Conservation (phyloP, 2,329 filamentous ascomycete genomes). For the Fusarium graminum region DNA sequence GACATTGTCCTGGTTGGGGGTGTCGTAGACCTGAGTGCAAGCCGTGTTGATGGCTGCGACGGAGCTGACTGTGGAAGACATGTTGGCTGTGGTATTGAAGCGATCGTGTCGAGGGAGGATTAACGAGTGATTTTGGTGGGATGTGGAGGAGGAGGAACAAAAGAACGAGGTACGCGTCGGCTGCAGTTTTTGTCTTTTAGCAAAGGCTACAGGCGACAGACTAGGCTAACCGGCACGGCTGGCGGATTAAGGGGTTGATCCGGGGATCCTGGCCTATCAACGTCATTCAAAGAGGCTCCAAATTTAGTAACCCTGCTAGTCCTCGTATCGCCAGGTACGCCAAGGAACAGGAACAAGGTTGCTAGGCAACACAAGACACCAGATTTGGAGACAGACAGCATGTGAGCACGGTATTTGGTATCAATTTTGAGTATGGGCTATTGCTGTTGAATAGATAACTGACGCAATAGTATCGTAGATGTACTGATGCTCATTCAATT, state of each 20-base stretch:
- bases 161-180: conserved; percentile 6
- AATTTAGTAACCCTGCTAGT: conserved; percentile 33
- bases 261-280: conserved; percentile 28
- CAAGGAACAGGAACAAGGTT: conserved; percentile 25
- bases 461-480: no score
- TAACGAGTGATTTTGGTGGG: conserved; percentile 1
- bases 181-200: conserved; percentile 27
- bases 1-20: conserved; percentile 59
- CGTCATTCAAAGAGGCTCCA: conserved; percentile 9
- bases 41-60: conserved; percentile 26
- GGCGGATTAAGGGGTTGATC: conserved; percentile 39
- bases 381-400: background rate
- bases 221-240: conserved; percentile 19
- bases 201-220: background rate
- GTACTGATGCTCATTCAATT: no score
- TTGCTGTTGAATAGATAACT: no score
- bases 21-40: conserved; percentile 54
- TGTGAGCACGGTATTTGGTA: background rate
- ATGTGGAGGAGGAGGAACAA: conserved; percentile 13
- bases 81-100: conserved; percentile 42
- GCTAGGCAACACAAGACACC: conserved; percentile 32
- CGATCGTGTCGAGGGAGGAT: background rate
- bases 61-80: conserved; percentile 43
- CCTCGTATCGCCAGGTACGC: conserved; percentile 35
- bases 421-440: background rate